phyloP scores from a whole-genome alignment of 75 land plant species.

The Cunninghamia lanceolata region DNA sequence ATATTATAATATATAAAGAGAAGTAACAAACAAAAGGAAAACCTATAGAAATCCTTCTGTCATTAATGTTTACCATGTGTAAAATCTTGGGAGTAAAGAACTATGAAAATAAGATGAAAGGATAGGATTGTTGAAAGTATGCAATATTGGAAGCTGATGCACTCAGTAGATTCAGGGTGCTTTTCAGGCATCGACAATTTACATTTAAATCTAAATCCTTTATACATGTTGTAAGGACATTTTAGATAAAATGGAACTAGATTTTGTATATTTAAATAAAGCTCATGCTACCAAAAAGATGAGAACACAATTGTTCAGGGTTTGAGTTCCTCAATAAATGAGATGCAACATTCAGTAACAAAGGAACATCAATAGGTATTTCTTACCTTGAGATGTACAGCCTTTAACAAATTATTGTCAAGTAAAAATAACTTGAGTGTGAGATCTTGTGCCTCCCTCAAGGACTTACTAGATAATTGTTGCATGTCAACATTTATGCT shows the following conservation, averaged over 20 bases:
- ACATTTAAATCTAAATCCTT: not conserved
- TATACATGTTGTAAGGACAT: not conserved
- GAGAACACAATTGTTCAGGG: not conserved
- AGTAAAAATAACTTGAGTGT: not conserved
- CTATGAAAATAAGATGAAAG: not conserved
- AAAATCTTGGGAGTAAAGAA: not conserved
- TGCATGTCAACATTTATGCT: not conserved
- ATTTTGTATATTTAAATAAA: not conserved
- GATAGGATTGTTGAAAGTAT: not conserved
- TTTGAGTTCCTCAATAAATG: not conserved
- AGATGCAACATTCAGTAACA: not conserved
- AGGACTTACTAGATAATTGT: not conserved
- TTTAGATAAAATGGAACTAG: not conserved
- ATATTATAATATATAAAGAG: too few relatives aligned
- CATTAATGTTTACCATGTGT: not conserved
- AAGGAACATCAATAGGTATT: not conserved
- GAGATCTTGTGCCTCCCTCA: not conserved
- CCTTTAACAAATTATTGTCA: not conserved
- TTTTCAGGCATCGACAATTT: not conserved
- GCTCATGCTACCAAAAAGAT: not conserved
- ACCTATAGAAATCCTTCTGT: not conserved
- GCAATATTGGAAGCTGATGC: not conserved
- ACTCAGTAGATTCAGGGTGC: not conserved
- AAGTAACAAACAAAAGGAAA: not conserved
- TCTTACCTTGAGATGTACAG: not conserved